Base-by-base conservation (phyloP, 805 yeast species). In the Zygoascus flipseniorum region DNA sequence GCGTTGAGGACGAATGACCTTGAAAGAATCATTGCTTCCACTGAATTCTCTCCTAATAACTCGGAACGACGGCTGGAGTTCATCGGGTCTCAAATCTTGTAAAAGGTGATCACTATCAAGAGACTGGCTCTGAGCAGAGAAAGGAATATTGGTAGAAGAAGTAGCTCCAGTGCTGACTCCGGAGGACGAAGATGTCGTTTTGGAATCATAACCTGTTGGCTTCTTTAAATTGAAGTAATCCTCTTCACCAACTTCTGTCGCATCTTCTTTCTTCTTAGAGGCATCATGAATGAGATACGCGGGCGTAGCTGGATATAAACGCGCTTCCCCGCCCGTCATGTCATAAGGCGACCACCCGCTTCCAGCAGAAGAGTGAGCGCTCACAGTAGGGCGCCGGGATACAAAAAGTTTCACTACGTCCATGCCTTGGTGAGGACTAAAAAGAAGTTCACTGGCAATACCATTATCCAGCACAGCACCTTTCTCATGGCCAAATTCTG, bases 271-370 rank as follows among this genome's bases (percentile, higher is more conserved):
- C 26, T 39, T 71, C 66, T 31, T 68, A 14, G 68, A 65, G 19
- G 73, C 78, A 31, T 70, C 68, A 51, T 77, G 81, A 32, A 83
- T 71, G 52, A 83, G 67, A 60, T 85, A 80, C 57, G 83, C 83
- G 1, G 93, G 93, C 0, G 92, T 85, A 13, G 79, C 76, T 19
- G 83, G 87, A 60, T 80, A 82, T 16, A 11, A 31, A 6, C 14
- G 26, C 18, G 23, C n/a, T 4, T 14, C 20, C 3, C 37, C 51
- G 3, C 14, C 23, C 2, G 51, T 16, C 44, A 18, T 31, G 5
- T 31, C 45, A 41, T 48, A 19, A 10, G 55, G 51, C 2, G 52
- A 49, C 18, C 42, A 9, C 2, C 35, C 31, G 43, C 54, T 52
- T 8, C 26, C 52, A 2, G 48, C 28, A 5, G 54, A 46, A 11